Percentiles rank a stretch among this genome's conserved stretches.
These are phyloP conservation scores for Zizania latifolia DNA, from an alignment of 176 grass and related monocot species.

Conservation along the genomic window DNA sequence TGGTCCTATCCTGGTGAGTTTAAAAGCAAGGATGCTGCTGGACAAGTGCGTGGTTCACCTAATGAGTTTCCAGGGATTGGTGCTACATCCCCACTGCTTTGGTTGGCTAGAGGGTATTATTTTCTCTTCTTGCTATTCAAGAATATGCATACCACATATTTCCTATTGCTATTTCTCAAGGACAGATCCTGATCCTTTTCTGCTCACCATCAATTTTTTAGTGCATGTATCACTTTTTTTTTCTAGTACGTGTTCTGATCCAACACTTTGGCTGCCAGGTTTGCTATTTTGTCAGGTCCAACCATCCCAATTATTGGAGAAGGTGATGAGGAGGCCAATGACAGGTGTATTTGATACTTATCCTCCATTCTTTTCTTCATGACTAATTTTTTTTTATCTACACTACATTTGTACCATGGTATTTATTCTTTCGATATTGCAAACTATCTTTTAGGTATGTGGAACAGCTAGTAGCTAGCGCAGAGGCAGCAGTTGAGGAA, in stretches of 20 bases:
- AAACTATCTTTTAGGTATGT: slow-evolving; percentile 64
- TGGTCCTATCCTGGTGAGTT: slow-evolving; percentile 99
- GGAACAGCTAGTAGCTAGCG: slow-evolving; percentile 86
- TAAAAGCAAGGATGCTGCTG: slow-evolving; percentile 99
- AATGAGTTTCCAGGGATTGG: slow-evolving; percentile 93
- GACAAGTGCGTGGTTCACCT: slow-evolving; percentile 96
- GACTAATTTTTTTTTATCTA: not conserved
- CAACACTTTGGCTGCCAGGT: slow-evolving; percentile 42
- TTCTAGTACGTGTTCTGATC: slow-evolving; percentile 1
- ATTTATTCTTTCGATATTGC: slow-evolving; percentile 9
- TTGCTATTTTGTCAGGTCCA: slow-evolving; percentile 86
- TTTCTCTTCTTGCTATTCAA: slow-evolving; percentile 41
- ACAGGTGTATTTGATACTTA: slow-evolving; percentile 51
- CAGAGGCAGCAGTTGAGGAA: slow-evolving; percentile 92
- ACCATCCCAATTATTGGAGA: slow-evolving; percentile 98
- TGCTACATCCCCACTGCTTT: slow-evolving; percentile 87
- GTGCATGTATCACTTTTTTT: not conserved
- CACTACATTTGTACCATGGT: not conserved
- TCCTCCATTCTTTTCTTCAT: slow-evolving; percentile 15
- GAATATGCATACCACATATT: slow-evolving; percentile 16
- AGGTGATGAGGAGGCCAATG: slow-evolving; percentile 95
- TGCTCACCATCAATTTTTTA: not conserved
- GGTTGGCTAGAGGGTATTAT: slow-evolving; percentile 93
- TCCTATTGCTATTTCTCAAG: not conserved
- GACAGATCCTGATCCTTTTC: not conserved